phyloP scores from a whole-genome alignment of 768 basidiomycete species.

The Tricholoma hemisulphureum region DNA sequence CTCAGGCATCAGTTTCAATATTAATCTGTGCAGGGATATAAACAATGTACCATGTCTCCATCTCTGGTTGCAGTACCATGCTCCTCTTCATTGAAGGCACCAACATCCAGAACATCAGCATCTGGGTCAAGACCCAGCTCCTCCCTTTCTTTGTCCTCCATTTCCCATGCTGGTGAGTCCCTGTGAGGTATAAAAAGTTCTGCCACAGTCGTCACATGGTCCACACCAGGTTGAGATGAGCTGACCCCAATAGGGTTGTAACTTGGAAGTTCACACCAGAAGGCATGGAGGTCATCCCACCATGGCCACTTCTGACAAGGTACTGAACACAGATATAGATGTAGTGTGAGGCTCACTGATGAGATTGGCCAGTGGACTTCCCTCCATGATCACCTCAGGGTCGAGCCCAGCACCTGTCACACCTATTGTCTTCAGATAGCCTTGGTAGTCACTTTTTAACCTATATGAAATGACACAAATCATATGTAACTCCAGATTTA shows the following conservation, averaged over 20 bases:
- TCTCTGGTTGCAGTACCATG: background rate
- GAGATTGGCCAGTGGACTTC: slow-evolving; percentile 12
- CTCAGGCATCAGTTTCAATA: no score
- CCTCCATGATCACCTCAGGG: slow-evolving; percentile 9
- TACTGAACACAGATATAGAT: no score
- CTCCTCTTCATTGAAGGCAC: slow-evolving; percentile 4
- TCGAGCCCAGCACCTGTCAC: slow-evolving; percentile 17
- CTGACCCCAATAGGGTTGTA: slow-evolving; percentile 27
- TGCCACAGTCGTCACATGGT: slow-evolving; percentile 15
- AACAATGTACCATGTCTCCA: no score
- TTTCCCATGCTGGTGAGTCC: no score
- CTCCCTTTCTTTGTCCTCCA: no score
- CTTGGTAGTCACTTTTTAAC: no score
- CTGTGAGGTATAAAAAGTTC: background rate
- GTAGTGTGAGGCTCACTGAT: slow-evolving; percentile 12
- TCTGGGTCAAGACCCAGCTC: no score
- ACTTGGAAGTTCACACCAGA: slow-evolving; percentile 29
- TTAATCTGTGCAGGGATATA: no score
- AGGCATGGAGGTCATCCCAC: slow-evolving; percentile 27
- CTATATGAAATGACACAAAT: no score
- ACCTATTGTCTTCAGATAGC: slow-evolving; percentile 11
- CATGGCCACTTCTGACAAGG: slow-evolving; percentile 21
- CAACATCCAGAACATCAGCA: background rate
- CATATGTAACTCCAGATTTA: no score
- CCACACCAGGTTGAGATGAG: slow-evolving; percentile 15